A percentile compares a stretch with the other conserved stretches of the same genome.
phyloP scores from a whole-genome alignment of 2,329 filamentous ascomycete species.

The Neofusicoccum parvum region DNA sequence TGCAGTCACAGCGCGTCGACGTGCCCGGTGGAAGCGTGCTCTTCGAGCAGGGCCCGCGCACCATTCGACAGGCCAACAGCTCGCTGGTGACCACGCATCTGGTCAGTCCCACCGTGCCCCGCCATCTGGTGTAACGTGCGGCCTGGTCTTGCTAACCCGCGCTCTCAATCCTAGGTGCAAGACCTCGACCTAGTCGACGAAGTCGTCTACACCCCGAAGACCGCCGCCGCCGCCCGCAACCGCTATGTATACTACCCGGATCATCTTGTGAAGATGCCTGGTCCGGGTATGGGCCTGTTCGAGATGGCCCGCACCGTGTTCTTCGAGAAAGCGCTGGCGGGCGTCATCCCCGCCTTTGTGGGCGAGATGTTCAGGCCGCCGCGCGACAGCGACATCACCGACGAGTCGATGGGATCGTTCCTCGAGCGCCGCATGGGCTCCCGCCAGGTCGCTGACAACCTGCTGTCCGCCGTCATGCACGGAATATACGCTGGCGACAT shows the following conservation, averaged over 20 bases:
- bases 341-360: slow-evolving; percentile 37
- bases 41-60: slow-evolving; percentile 84
- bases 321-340: slow-evolving; percentile 60
- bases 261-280: slow-evolving; percentile 67
- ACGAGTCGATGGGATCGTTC: slow-evolving; percentile 74
- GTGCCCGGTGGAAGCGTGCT: slow-evolving; percentile 66
- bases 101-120: slow-evolving; percentile 51
- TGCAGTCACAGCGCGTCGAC: slow-evolving; percentile 66
- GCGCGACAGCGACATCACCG: slow-evolving; percentile 45
- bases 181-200: slow-evolving; percentile 60
- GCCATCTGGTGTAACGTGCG: background rate
- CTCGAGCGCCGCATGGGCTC: slow-evolving; percentile 58
- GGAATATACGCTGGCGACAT: slow-evolving; percentile 93
- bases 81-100: slow-evolving; percentile 70
- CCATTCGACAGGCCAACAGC: slow-evolving; percentile 63
- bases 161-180: slow-evolving; percentile 9
- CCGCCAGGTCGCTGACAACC: slow-evolving; percentile 64
- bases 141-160: background rate
- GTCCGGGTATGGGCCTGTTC: slow-evolving; percentile 23
- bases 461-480: slow-evolving; percentile 75
- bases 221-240: slow-evolving; percentile 58
- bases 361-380: slow-evolving; percentile 33
- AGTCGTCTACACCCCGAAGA: slow-evolving; percentile 56
- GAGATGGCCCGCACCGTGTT: slow-evolving; percentile 41
- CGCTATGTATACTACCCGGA: slow-evolving; percentile 90